A percentile compares a stretch with the other conserved stretches of the same genome.
Conservation (phyloP, 73 alveolate species). For the Stentor roeselii region DNA sequence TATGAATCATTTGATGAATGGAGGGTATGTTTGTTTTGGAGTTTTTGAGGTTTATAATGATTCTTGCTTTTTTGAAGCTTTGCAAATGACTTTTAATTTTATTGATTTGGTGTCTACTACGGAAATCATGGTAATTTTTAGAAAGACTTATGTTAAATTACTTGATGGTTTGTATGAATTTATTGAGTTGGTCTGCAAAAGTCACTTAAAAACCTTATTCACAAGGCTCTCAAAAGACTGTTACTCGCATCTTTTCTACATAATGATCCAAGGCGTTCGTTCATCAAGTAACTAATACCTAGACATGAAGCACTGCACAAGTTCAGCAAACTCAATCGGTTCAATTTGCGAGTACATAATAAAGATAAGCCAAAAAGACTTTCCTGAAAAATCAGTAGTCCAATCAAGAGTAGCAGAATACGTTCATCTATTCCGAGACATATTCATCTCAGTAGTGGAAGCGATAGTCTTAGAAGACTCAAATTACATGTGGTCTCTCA, state of each 20-base stretch:
- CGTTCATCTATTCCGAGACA: background rate
- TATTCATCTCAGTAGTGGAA: background rate
- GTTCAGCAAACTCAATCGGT: background rate
- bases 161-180: background rate
- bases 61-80: constrained; percentile 22
- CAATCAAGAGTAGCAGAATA: background rate
- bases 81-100: background rate
- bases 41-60: constrained; percentile 26
- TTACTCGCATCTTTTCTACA: background rate
- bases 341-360: background rate
- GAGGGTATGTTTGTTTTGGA: constrained; percentile 27
- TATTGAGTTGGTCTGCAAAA: constrained; percentile 5
- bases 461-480: background rate
- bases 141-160: background rate
- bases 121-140: background rate
- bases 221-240: background rate
- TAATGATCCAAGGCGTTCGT: background rate
- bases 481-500: constrained; percentile 13
- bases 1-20: background rate
- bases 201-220: background rate
- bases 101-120: background rate
- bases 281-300: background rate
- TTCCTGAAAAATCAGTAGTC: background rate
- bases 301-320: constrained; percentile 7
- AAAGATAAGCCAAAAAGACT: constrained; percentile 10